These are phyloP conservation scores for Rhodotorula sp. DNA, from an alignment of 1,284 basidiomycete species.

Conservation along the genomic window DNA sequence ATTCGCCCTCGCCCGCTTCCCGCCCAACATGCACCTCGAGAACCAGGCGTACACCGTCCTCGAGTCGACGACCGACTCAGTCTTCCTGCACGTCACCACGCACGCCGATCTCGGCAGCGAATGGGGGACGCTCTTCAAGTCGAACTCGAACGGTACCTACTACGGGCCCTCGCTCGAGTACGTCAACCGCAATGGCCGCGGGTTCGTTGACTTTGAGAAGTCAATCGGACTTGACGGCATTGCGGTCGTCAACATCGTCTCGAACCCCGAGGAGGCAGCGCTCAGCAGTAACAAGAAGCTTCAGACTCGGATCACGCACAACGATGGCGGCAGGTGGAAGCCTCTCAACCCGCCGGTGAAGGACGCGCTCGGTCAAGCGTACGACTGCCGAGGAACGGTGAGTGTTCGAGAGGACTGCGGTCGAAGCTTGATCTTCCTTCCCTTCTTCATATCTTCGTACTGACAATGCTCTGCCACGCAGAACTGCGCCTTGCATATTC, in stretches of 20 bases:
- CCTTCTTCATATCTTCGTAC: constrained; percentile 47
- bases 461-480: constrained; percentile 47
- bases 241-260: constrained; percentile 85
- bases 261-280: constrained; percentile 73
- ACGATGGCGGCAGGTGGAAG: constrained; percentile 91
- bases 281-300: constrained; percentile 73
- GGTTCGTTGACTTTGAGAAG: constrained; percentile 98
- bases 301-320: constrained; percentile 88
- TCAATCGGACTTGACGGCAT: constrained; percentile 95
- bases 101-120: constrained; percentile 68
- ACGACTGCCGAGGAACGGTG: constrained; percentile 71
- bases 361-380: constrained; percentile 75
- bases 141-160: constrained; percentile 97
- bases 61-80: constrained; percentile 86
- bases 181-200: constrained; percentile 81
- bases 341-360: constrained; percentile 67
- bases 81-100: constrained; percentile 95
- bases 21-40: constrained; percentile 80
- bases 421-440: background rate
- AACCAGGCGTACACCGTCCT: constrained; percentile 93
- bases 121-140: constrained; percentile 93
- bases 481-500: constrained; percentile 84
- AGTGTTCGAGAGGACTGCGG: constrained; percentile 66
- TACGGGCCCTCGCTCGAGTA: constrained; percentile 80
- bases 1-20: constrained; percentile 85